Evolutionary conservation across 2,329 filamentous ascomycete genomes (phyloP).

Genomic region (Ilyonectria destructans): DNA sequence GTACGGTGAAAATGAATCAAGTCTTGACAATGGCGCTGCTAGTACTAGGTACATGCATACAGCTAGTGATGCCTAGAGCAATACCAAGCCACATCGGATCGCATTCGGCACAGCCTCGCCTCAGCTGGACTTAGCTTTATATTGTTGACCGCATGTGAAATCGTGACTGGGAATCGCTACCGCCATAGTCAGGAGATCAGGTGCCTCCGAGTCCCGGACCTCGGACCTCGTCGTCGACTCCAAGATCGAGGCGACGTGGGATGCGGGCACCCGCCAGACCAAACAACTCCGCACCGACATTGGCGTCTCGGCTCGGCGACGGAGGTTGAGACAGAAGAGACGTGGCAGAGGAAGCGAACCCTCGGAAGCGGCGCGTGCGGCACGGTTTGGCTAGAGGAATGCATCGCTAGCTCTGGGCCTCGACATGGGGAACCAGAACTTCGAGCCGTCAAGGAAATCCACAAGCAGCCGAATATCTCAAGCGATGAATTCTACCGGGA

Average conservation of each 20-base stretch:
- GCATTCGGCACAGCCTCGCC: no score
- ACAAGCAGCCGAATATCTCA: neutral
- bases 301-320: neutral
- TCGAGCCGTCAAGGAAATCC: conserved; percentile 3
- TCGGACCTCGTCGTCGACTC: neutral
- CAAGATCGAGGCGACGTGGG: neutral
- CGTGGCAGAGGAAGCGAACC: neutral
- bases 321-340: neutral
- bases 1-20: no score
- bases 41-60: no score
- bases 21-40: no score
- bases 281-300: neutral
- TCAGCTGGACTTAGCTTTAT: no score
- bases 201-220: no score
- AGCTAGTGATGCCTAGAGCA: no score
- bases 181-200: neutral
- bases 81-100: no score
- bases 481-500: neutral
- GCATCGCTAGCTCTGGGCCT: neutral
- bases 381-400: neutral
- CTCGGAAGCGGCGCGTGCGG: neutral
- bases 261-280: neutral
- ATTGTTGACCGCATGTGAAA: no score
- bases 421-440: neutral
- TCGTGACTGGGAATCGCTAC: neutral